These are phyloP conservation scores for Odonthalia washingtoniensis DNA, from an alignment of 31 red algal genomes.

Conservation along the genomic window DNA sequence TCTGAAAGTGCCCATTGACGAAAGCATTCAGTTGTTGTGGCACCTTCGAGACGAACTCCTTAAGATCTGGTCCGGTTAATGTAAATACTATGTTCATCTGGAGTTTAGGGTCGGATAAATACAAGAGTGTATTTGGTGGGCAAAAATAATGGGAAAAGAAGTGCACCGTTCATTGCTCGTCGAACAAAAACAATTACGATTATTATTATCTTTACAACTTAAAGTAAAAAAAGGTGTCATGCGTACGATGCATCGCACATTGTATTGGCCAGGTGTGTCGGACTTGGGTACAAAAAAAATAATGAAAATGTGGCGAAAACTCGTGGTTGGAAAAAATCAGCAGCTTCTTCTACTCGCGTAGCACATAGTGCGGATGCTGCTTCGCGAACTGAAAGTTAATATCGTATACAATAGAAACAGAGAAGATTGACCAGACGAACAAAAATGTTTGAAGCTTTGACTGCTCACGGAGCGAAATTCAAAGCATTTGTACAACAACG, in stretches of 20 bases:
- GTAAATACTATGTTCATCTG: too few species aligned
- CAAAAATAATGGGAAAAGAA: too few species aligned
- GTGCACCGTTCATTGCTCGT: slow-evolving; percentile 59
- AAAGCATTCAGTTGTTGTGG: slow-evolving; percentile 15
- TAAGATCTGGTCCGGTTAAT: too few species aligned
- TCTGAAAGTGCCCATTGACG: slow-evolving; percentile 33
- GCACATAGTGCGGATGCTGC: not conserved
- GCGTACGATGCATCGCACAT: slow-evolving; percentile 38
- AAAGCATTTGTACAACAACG: not conserved
- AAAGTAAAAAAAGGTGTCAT: slow-evolving; percentile 61
- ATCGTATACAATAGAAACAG: slow-evolving; percentile 34
- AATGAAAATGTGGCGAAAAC: slow-evolving; percentile 16
- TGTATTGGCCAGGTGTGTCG: slow-evolving; percentile 44
- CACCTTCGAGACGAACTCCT: slow-evolving; percentile 6
- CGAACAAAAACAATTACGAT: slow-evolving; percentile 58
- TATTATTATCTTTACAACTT: slow-evolving; percentile 55
- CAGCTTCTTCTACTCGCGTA: not conserved
- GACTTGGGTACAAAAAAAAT: slow-evolving; percentile 33
- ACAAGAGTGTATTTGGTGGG: too few species aligned
- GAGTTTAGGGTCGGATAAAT: too few species aligned
- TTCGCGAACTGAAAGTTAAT: not conserved
- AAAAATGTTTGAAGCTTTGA: slow-evolving; percentile 43
- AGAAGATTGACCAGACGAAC: slow-evolving; percentile 35
- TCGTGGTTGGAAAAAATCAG: slow-evolving; percentile 7
- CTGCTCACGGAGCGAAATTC: slow-evolving; percentile 30